phyloP scores from a whole-genome alignment of 371 early-diverging fungal species.

The Capniomyces stellatus region DNA sequence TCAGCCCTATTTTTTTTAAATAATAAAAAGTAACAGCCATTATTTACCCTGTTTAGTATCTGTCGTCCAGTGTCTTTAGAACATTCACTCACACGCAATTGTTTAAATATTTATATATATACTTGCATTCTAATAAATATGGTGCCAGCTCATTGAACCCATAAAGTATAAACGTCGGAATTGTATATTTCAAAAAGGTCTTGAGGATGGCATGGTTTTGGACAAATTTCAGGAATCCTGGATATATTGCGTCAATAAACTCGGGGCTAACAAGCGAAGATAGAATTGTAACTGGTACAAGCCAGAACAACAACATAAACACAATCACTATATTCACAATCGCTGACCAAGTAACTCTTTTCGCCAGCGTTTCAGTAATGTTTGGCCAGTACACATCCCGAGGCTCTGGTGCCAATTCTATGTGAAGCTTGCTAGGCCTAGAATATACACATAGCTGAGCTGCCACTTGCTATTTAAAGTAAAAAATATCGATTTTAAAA shows the following conservation, averaged over 20 bases:
- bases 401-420: conserved; percentile 75
- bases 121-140: conserved; percentile 42
- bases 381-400: conserved; percentile 80
- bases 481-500: too few species aligned
- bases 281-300: conserved; percentile 20
- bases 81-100: background rate
- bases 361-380: conserved; percentile 26
- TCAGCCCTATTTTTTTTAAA: conserved; percentile 33
- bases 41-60: too few species aligned
- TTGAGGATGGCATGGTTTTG: conserved; percentile 26
- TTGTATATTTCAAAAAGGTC: conserved; percentile 24
- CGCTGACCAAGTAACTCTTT: conserved; percentile 7
- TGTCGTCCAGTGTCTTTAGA: too few species aligned
- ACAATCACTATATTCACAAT: conserved; percentile 10
- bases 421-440: conserved; percentile 47
- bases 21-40: too few species aligned
- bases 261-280: conserved; percentile 23
- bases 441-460: conserved; percentile 39
- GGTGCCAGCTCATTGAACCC: conserved; percentile 19
- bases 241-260: conserved; percentile 13
- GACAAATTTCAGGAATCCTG: conserved; percentile 10
- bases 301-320: conserved; percentile 22
- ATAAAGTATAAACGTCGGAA: conserved; percentile 27
- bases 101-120: conserved; percentile 30
- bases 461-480: conserved; percentile 28